Base-by-base conservation (phyloP, 176 grass and related monocot genomes). In the Ensete ventricosum region DNA sequence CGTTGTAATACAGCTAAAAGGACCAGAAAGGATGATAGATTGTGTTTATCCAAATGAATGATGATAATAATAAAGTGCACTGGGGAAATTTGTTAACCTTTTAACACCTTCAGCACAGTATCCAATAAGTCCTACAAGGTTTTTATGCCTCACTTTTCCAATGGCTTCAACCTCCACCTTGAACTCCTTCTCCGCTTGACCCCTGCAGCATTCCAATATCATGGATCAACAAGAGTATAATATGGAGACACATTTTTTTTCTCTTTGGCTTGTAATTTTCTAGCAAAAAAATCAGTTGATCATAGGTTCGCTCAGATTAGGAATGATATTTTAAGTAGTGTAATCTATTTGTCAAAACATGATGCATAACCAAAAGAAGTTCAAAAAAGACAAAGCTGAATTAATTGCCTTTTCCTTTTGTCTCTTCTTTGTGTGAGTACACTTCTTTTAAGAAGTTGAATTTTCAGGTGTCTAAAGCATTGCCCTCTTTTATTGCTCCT, bases 161-260 rank as follows among this genome's bases (percentile, higher is more conserved):
- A 99, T 99, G 21, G 84, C 88, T 78, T 99, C 96, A 11, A 99
- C 91, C 81, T 99, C 96, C 80, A 99, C 96, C 76, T 95, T 92
- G 85, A 99, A 99, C 53, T 99, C 96, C 82, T 89, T 94, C 83
- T 99, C 96, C 1, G 96, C 96, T 80, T 95, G 96, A 12, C 96
- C 96, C 84, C 96, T 99, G 73, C 13, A 27, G 59, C 14, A 50
- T 9, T 79, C 19, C 22, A 75, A 62, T 48, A 17, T 43, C 59
- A 64, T 27, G 16, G 2, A 25, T 63, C 8, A 23, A 26, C 13
- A 66, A 55, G 6, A 52, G 22, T 16, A 55, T 52, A 10, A 57
- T 22, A 26, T 25, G 9, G 34, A 17, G 3, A 67, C 25, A 16
- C 2, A 1, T 9, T 67, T 24, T 24, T 69, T 52, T 19, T 80